Base-by-base conservation (phyloP, 1,284 basidiomycete genomes). In the Coniferiporia weirii region DNA sequence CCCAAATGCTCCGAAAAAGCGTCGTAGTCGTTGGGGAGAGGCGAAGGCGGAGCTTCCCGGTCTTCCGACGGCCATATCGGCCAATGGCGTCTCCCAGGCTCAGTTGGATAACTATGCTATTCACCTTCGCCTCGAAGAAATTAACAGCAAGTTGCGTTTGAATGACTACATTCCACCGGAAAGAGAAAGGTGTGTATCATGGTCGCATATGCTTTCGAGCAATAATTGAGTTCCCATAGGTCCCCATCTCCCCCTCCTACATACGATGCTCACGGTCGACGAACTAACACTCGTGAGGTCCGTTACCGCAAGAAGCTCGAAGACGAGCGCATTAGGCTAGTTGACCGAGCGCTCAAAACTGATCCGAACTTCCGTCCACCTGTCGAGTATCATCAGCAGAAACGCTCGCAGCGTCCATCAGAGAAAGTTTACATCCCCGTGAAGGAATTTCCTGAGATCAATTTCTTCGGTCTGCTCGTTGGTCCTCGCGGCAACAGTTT, bases 371-470 rank as follows among this genome's bases (percentile, higher is more conserved):
- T 95, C 80, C 90, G 91, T 48, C 94, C 97, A 52, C 96, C 97
- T 9, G 87, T 93, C 61, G 95, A 98, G 72, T 98, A 95, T 70
- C 92, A 97, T 62, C 93, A 95, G 71, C 90, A 93, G 69, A 93
- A 95, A 71, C 87, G 92, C 52, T 92, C 90, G 43, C 89, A 92
- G 61, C 85, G 93, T 53, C 94, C 95, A 13, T 90, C 89, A 51
- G 97, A 99, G 63, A 99, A 99, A 75, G 96, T 99, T 60, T 99
- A 98, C 72, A 95, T 99, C 63, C 97, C 97, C 32, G 94, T 98
- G 69, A 98, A 99, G 72, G 97, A 99, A 75, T 99, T 99, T 69
- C 97, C 97, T 4, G 96, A 99, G 75, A 99, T 99, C 80, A 99
- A 99, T 74, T 99, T 99, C 75, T 99, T 99, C 68, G 97, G 97